Conservation (phyloP, 1,284 basidiomycete genomes). For the Pseudozyma hubeiensis region DNA sequence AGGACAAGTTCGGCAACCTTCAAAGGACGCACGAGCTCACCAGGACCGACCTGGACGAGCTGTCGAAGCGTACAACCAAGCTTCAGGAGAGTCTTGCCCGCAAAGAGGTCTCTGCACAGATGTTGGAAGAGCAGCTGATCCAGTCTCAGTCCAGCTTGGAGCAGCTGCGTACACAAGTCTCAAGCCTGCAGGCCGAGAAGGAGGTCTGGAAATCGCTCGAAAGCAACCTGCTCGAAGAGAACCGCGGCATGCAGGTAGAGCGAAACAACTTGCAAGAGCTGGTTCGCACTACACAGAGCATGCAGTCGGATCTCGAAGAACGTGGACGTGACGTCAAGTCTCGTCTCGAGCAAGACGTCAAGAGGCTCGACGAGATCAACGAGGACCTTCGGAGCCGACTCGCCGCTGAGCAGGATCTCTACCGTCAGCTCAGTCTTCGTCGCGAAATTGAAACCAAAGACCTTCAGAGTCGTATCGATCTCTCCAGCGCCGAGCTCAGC, state of each 20-base stretch:
- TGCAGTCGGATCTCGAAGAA: slow-evolving; percentile 86
- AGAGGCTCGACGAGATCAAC: slow-evolving; percentile 74
- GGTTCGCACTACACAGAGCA: slow-evolving; percentile 86
- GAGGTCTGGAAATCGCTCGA: slow-evolving; percentile 70
- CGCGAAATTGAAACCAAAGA: slow-evolving; percentile 84
- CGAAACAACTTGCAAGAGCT: slow-evolving; percentile 85
- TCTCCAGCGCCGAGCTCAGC: slow-evolving; percentile 77
- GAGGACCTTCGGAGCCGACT: slow-evolving; percentile 81
- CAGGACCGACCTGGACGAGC: slow-evolving; percentile 64
- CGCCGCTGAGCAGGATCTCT: slow-evolving; percentile 81
- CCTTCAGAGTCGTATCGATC: slow-evolving; percentile 79
- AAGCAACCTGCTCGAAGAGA: slow-evolving; percentile 79
- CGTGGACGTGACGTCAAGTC: slow-evolving; percentile 82
- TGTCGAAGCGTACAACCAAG: slow-evolving; percentile 68
- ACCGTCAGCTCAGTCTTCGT: slow-evolving; percentile 78
- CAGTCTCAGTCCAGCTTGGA: slow-evolving; percentile 43
- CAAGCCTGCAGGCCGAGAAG: slow-evolving; percentile 88
- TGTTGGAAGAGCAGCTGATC: slow-evolving; percentile 76
- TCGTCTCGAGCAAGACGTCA: slow-evolving; percentile 82
- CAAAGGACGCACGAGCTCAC: slow-evolving; percentile 65
- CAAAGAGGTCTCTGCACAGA: slow-evolving; percentile 69
- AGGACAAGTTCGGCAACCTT: slow-evolving; percentile 70
- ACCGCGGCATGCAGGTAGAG: slow-evolving; percentile 81
- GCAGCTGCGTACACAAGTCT: slow-evolving; percentile 78
- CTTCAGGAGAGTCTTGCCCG: slow-evolving; percentile 66